These are phyloP conservation scores for Discostella stelligera DNA, from an alignment of 352 stramenopile species.

Conservation along the genomic window DNA sequence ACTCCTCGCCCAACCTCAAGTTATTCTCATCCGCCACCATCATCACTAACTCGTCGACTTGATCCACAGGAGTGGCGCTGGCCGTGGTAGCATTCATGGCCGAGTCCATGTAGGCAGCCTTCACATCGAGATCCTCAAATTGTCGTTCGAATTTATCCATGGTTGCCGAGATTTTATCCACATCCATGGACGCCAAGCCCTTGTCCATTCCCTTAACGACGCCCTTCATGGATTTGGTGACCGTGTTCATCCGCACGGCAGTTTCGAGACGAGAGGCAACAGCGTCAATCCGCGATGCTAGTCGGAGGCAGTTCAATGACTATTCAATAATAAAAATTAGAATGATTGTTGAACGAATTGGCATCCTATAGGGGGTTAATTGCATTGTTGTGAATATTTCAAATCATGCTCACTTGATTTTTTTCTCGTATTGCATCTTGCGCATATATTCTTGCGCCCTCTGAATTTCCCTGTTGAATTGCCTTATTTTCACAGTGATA, in stretches of 20 bases:
- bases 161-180: slow-evolving; percentile 93
- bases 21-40: slow-evolving; percentile 97
- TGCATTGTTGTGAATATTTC: slow-evolving; percentile 1
- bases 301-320: slow-evolving; percentile 93
- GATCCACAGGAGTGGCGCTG: slow-evolving; percentile 92
- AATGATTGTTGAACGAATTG: no score
- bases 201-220: slow-evolving; percentile 97
- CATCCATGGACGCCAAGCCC: slow-evolving; percentile 95
- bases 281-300: slow-evolving; percentile 94
- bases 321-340: slow-evolving; percentile 46
- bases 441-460: slow-evolving; percentile 96
- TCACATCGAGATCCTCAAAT: slow-evolving; percentile 98
- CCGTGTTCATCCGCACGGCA: slow-evolving; percentile 92
- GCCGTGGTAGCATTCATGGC: slow-evolving; percentile 95
- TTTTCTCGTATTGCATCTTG: slow-evolving; percentile 90
- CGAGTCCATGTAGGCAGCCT: slow-evolving; percentile 96
- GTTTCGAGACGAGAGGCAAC: slow-evolving; percentile 94
- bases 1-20: slow-evolving; percentile 90
- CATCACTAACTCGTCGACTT: slow-evolving; percentile 96
- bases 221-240: slow-evolving; percentile 93
- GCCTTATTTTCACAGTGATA: slow-evolving; percentile 27
- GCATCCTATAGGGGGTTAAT: slow-evolving; percentile 61
- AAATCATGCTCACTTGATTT: slow-evolving; percentile 75
- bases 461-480: slow-evolving; percentile 94
- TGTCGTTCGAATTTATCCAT: slow-evolving; percentile 99